Conservation (phyloP, 169 alveolate species). For the Plasmodium berghei region DNA sequence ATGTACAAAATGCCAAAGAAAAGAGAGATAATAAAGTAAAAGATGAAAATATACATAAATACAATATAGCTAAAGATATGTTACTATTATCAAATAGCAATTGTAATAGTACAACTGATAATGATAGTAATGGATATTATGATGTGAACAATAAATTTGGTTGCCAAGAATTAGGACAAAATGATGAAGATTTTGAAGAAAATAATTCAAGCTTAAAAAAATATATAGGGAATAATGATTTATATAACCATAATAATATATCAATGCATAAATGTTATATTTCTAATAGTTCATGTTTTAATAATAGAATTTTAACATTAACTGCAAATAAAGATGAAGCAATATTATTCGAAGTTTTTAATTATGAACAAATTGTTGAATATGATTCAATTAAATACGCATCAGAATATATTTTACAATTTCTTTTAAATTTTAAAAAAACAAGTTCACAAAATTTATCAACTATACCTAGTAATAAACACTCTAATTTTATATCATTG, state of each 20-base stretch:
- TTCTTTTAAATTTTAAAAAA: constrained; percentile 30
- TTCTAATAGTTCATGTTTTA: constrained; percentile 1
- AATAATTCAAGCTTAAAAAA: background rate
- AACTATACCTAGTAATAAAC: background rate
- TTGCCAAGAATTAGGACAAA: background rate
- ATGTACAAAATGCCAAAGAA: background rate
- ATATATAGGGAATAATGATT: background rate
- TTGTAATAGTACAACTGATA: constrained; percentile 12
- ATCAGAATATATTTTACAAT: constrained; percentile 48
- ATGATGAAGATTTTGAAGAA: constrained; percentile 6
- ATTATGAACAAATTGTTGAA: constrained; percentile 58
- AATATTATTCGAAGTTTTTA: constrained; percentile 59
- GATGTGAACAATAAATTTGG: background rate
- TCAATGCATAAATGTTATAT: constrained; percentile 5
- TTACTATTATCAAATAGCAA: constrained; percentile 25
- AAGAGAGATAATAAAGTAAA: background rate
- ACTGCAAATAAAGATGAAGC: constrained; percentile 56
- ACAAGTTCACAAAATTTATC: constrained; percentile 16
- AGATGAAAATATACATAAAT: constrained; percentile 52
- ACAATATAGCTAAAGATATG: constrained; percentile 60
- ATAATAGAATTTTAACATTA: constrained; percentile 23
- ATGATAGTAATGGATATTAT: constrained; percentile 1
- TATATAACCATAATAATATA: background rate
- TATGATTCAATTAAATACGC: constrained; percentile 52
- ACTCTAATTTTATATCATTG: constrained; percentile 17